Conservation (phyloP, 495 filamentous ascomycete species). For the Lophium mytilinum region DNA sequence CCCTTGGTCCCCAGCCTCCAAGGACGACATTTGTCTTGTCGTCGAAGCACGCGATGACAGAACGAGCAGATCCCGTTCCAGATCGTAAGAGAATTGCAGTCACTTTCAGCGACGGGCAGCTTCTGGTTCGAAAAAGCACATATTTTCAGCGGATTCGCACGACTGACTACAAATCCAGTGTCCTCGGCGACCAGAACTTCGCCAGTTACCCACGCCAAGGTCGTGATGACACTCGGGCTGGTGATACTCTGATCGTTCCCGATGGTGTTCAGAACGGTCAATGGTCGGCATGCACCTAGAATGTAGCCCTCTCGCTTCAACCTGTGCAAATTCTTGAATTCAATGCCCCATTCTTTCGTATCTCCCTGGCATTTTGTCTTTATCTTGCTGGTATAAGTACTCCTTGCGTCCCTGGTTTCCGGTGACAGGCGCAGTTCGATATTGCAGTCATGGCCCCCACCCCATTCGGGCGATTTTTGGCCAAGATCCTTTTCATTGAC, state of each 20-base stretch:
- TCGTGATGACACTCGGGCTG: conserved; percentile 3
- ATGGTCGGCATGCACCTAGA: neutral
- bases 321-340: neutral
- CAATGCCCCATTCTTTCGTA: neutral
- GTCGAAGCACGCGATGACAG: conserved; percentile 4
- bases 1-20: conserved; percentile 3
- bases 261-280: neutral
- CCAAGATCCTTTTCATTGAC: conserved; percentile 16
- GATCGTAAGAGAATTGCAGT: conserved; percentile 1
- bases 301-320: neutral
- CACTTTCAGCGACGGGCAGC: neutral
- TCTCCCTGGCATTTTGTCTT: conserved; percentile 1
- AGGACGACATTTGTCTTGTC: neutral
- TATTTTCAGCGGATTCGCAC: neutral
- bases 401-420: neutral
- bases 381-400: conserved; percentile 4
- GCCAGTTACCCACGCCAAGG: conserved; percentile 11
- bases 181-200: neutral
- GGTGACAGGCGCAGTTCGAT: neutral
- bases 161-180: neutral
- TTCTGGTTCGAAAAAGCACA: conserved; percentile 11
- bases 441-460: conserved; percentile 7
- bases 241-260: neutral
- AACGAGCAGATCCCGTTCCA: neutral
- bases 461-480: conserved; percentile 3